A percentile compares a stretch with the other conserved stretches of the same genome.
Conservation (phyloP, 306 rosid genomes). For the Malus sieversii region DNA sequence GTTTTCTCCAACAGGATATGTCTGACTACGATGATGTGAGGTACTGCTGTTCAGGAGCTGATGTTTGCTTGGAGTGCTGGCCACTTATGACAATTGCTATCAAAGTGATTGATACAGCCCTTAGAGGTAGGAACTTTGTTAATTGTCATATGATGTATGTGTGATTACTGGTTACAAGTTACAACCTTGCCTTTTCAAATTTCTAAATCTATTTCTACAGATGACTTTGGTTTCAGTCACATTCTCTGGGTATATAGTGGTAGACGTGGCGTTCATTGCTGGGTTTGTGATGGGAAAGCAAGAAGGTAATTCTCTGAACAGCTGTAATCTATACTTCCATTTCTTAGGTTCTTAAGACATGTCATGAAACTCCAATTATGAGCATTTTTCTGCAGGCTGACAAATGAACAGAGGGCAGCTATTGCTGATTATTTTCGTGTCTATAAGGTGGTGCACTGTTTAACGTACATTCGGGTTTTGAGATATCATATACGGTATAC, state of each 20-base stretch:
- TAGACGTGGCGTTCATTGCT: constrained; percentile 92
- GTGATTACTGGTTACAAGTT: not conserved
- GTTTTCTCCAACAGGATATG: constrained; percentile 55
- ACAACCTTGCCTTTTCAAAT: not conserved
- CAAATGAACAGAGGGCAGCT: constrained; percentile 79
- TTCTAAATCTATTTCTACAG: constrained; percentile 28
- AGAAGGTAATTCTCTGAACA: constrained; percentile 47
- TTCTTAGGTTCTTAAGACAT: not conserved
- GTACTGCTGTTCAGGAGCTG: constrained; percentile 97
- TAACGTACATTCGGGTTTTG: not conserved
- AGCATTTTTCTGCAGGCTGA: constrained; percentile 41
- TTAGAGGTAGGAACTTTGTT: constrained; percentile 49
- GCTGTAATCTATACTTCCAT: not conserved
- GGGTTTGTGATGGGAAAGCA: constrained; percentile 93
- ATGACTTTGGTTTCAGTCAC: constrained; percentile 83
- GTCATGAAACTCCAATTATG: not conserved
- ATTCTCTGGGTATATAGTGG: constrained; percentile 95
- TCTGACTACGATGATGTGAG: constrained; percentile 86
- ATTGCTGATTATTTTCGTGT: constrained; percentile 81
- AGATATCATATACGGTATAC: not conserved
- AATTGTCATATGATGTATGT: not conserved
- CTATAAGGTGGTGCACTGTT: constrained; percentile 50
- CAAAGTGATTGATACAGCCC: constrained; percentile 74
- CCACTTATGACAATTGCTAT: constrained; percentile 86
- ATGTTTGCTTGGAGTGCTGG: constrained; percentile 91